Evolutionary conservation across 2,329 filamentous ascomycete species (phyloP).

Genomic region (Ophiocordyceps robertsii): DNA sequence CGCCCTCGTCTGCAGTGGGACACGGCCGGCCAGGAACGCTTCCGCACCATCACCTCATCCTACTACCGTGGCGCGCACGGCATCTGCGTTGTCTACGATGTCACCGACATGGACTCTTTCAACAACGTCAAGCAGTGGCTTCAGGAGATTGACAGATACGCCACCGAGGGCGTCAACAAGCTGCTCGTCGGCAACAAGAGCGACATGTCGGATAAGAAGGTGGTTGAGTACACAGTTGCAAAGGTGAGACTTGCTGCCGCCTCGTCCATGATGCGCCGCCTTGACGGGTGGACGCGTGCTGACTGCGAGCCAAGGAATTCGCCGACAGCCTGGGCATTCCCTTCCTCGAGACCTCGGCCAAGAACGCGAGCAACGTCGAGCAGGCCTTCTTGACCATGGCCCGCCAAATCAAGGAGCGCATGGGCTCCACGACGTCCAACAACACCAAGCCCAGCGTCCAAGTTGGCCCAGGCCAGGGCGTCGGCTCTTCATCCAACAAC

Average conservation of each 20-base stretch:
- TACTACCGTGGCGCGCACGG: conserved; percentile 99
- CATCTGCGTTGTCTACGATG: conserved; percentile 99
- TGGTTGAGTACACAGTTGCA: conserved; percentile 97
- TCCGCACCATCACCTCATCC: conserved; percentile 98
- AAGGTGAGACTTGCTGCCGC: conserved; percentile 57
- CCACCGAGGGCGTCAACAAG: conserved; percentile 99
- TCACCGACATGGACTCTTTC: conserved; percentile 99
- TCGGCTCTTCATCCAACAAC: conserved; percentile 72
- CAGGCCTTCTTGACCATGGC: conserved; percentile 99
- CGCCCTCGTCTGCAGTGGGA: conserved; percentile 60
- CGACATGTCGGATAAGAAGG: conserved; percentile 99
- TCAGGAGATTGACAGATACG: conserved; percentile 98
- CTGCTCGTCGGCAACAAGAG: conserved; percentile 99
- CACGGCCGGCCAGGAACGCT: conserved; percentile 96
- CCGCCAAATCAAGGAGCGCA: conserved; percentile 98
- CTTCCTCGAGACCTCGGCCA: conserved; percentile 98
- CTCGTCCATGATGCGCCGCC: not conserved
- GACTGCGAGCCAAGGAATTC: conserved; percentile 58
- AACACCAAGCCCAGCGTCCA: conserved; percentile 99
- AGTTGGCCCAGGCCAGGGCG: conserved; percentile 87
- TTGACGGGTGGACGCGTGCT: conserved; percentile 3
- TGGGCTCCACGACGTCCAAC: conserved; percentile 88
- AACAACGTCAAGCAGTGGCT: conserved; percentile 99
- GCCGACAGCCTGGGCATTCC: conserved; percentile 97
- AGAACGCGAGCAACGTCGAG: conserved; percentile 99